These are phyloP conservation scores for Lepidium campestre DNA, from an alignment of 441 rosid genomes.

Conservation along the genomic window DNA sequence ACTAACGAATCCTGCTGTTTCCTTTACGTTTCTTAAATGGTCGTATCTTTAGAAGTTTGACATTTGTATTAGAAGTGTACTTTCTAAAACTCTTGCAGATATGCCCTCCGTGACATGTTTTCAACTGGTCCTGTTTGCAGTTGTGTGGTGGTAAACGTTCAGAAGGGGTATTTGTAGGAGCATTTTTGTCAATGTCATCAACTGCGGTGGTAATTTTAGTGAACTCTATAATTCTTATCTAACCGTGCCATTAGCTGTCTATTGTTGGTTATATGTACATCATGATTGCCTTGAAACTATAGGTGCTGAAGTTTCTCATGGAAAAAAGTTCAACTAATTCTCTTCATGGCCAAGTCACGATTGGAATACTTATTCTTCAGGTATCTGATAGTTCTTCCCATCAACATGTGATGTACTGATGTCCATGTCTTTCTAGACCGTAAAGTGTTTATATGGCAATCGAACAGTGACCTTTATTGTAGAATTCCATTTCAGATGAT, in stretches of 20 bases:
- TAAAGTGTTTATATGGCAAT: background rate
- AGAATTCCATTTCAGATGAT: constrained; percentile 2
- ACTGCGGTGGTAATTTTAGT: constrained; percentile 70
- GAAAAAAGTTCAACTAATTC: constrained; percentile 77
- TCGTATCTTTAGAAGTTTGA: background rate
- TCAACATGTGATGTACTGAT: constrained; percentile 17
- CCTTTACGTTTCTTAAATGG: background rate
- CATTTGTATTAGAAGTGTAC: background rate
- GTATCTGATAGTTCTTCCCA: constrained; percentile 31
- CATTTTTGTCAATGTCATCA: constrained; percentile 88
- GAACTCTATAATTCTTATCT: background rate
- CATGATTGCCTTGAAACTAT: background rate
- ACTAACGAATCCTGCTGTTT: background rate
- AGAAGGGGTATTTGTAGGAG: constrained; percentile 89
- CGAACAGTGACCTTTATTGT: background rate
- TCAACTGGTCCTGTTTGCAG: constrained; percentile 39
- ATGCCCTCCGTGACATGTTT: background rate
- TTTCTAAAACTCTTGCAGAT: background rate
- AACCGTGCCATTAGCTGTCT: background rate
- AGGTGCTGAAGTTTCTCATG: constrained; percentile 95
- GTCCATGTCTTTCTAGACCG: background rate
- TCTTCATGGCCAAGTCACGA: constrained; percentile 87
- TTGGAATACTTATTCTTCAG: constrained; percentile 90
- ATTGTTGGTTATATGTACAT: constrained; percentile 4
- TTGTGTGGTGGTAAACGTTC: constrained; percentile 89